These are phyloP conservation scores for Sarcodon sp. DNA, from an alignment of 768 basidiomycete species.

Conservation along the genomic window DNA sequence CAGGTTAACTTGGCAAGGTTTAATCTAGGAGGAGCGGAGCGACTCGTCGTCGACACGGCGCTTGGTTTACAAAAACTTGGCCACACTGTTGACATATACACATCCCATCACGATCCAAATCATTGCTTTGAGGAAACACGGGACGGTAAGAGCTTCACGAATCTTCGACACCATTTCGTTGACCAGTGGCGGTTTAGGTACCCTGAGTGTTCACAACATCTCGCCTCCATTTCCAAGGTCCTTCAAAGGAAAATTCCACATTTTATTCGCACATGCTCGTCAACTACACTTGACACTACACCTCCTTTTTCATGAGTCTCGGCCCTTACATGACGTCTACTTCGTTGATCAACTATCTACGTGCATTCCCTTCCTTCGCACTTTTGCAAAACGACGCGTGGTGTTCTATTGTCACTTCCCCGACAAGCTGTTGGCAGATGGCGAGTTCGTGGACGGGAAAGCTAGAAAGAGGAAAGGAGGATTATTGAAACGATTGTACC, in stretches of 20 bases:
- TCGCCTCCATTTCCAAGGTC: conserved; percentile 71
- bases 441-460: conserved; percentile 46
- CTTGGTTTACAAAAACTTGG: conserved; percentile 77
- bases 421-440: conserved; percentile 79
- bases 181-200: conserved; percentile 36
- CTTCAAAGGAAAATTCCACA: conserved; percentile 70
- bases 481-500: conserved; percentile 64
- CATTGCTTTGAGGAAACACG: conserved; percentile 92
- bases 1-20: background rate
- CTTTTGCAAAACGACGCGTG: conserved; percentile 58
- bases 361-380: conserved; percentile 72
- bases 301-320: conserved; percentile 37
- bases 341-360: conserved; percentile 95
- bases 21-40: conserved; percentile 78
- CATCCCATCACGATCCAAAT: conserved; percentile 78
- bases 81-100: conserved; percentile 82
- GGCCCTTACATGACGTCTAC: conserved; percentile 61
- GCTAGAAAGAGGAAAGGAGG: conserved; percentile 23
- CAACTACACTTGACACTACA: conserved; percentile 72
- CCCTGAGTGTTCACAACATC: conserved; percentile 63
- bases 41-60: conserved; percentile 91
- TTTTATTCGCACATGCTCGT: conserved; percentile 78
- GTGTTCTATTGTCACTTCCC: conserved; percentile 99
- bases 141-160: conserved; percentile 46
- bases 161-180: background rate